Percentiles rank a stretch among this genome's conserved stretches.
phyloP scores from a whole-genome alignment of 2,329 filamentous ascomycete species.

The Coniochaeta sp. region DNA sequence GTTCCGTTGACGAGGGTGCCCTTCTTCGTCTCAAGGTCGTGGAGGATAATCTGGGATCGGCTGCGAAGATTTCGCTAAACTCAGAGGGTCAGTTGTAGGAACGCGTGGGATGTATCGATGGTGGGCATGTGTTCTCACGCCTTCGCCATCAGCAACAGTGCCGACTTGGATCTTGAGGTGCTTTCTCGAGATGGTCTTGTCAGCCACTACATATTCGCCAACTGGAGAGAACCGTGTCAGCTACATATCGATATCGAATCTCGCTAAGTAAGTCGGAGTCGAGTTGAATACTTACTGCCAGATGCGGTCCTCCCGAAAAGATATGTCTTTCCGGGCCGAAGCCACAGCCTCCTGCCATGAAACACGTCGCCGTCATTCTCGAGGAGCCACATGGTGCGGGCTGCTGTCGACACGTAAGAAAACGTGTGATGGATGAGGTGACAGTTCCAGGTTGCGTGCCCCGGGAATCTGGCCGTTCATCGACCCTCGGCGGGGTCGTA shows the following conservation, averaged over 20 bases:
- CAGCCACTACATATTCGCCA: constrained; percentile 61
- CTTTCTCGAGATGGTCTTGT: constrained; percentile 81
- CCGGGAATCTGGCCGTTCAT: neutral
- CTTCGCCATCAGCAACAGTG: constrained; percentile 56
- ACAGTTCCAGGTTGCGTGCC: too few relatives aligned
- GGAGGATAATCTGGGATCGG: constrained; percentile 64
- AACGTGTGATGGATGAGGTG: neutral
- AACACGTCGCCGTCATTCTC: constrained; percentile 50
- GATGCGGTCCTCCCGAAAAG: constrained; percentile 74
- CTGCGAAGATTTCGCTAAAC: constrained; percentile 52
- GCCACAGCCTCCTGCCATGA: constrained; percentile 64
- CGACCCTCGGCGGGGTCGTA: neutral
- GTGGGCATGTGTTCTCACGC: constrained; percentile 38
- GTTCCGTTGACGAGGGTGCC: constrained; percentile 74
- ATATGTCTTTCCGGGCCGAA: constrained; percentile 78
- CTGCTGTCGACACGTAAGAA: neutral
- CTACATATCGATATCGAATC: neutral
- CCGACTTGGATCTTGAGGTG: constrained; percentile 75
- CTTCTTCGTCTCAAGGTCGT: constrained; percentile 76
- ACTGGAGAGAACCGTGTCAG: constrained; percentile 31
- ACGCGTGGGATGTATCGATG: neutral
- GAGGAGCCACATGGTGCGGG: constrained; percentile 53
- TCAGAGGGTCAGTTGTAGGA: neutral
- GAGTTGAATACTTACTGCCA: constrained; percentile 37
- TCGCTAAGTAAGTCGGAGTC: neutral